These are phyloP conservation scores for Leishmania major DNA, from an alignment of 208 protist species.

Conservation along the genomic window DNA sequence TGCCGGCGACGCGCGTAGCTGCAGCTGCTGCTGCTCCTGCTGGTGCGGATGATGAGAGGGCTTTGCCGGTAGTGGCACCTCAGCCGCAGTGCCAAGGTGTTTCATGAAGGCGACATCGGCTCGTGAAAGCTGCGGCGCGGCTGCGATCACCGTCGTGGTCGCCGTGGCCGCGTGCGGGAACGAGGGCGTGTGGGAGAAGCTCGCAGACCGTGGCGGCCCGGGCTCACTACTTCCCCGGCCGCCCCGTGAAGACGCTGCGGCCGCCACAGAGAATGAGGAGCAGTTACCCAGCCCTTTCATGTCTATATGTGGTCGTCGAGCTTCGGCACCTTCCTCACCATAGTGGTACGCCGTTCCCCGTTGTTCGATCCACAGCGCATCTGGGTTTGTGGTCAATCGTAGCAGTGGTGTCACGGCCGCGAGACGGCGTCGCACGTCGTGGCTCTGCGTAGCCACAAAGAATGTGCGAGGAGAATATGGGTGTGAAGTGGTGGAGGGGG, in stretches of 20 bases:
- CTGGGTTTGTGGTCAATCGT: slow-evolving; percentile 58
- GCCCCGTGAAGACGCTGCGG: neutral
- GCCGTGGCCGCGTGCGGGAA: neutral
- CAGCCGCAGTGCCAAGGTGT: slow-evolving; percentile 30
- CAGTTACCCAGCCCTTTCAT: neutral
- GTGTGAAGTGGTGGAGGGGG: slow-evolving; percentile 1
- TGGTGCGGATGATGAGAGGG: neutral
- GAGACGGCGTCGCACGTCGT: slow-evolving; percentile 69
- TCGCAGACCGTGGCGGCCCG: neutral
- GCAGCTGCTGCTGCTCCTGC: neutral
- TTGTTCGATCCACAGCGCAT: slow-evolving; percentile 74
- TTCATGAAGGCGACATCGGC: slow-evolving; percentile 69
- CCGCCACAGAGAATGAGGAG: neutral
- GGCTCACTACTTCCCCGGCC: neutral
- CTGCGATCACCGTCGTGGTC: slow-evolving; percentile 20
- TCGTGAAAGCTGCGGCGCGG: slow-evolving; percentile 36
- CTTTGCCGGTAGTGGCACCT: slow-evolving; percentile 17
- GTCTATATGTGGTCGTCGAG: neutral
- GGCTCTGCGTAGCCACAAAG: slow-evolving; percentile 82
- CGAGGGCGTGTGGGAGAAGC: neutral
- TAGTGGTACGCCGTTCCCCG: slow-evolving; percentile 59
- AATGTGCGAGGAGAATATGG: slow-evolving; percentile 21
- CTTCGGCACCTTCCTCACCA: slow-evolving; percentile 4
- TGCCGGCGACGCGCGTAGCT: neutral
- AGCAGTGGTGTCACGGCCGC: slow-evolving; percentile 54